Base-by-base conservation (phyloP, 768 basidiomycete genomes). In the Mycena venus region DNA sequence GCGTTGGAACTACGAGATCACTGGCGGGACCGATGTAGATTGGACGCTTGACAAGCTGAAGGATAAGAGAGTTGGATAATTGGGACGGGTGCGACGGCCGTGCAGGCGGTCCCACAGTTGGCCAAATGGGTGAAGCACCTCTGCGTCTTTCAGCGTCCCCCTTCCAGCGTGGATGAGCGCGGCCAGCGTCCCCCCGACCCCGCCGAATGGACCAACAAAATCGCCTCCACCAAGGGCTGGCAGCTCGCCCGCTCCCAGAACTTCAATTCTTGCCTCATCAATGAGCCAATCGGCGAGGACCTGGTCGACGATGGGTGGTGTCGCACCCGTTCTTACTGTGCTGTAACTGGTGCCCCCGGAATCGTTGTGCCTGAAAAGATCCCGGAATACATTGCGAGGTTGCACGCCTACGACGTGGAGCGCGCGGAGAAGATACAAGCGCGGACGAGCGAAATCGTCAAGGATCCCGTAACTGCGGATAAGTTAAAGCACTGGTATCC, bases 61-160 rank as follows among this genome's bases (percentile, higher is more conserved):
- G 36, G 68, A 60, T 38, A 78, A 78, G 40, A 31, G 32, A 3
- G 75, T 77, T 34, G 78, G 3, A 72, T 78, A 36, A 55, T 76
- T 11, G 78, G 75, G 21, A 78, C 78, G 0, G 76, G 78, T 4
- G 73, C 75, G 21, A 76, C 77, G 31, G 77, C 75, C 12, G 55
- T 78, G n/a, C 77, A 78, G 61, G 65, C 58, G 3, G 61, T 78
- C 5, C 77, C 77, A 0, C 42, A 76, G 27, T 58, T 78, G 14
- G 77, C 77, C 31, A 56, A 63, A 8, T 72, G 72, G 68, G 75
- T 75, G 3, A 64, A 73, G 27, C 62, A 76, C 31, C 75, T 78
- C 17, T 58, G 53, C 49, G 75, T 78, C 25, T 78, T 78, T 47
- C 77, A 78, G 58, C 77, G 77, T 2, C 76, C 77, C 1, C 77